These are phyloP conservation scores for Arabidopsis suecica DNA, from an alignment of 345 rosid species.

Conservation along the genomic window DNA sequence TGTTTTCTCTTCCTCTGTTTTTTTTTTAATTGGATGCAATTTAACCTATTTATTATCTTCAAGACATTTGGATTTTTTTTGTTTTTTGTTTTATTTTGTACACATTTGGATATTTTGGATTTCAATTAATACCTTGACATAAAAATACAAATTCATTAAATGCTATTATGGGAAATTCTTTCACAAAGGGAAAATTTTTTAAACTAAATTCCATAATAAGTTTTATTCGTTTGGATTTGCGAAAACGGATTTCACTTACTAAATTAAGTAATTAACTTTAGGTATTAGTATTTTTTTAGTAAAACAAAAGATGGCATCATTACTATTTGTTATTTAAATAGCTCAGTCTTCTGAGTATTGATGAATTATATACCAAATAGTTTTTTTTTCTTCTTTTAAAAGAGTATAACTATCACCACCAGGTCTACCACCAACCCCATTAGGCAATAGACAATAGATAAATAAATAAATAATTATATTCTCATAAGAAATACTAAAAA, in stretches of 20 bases:
- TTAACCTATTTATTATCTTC: not conserved
- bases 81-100: too few relatives aligned
- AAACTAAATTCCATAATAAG: not conserved
- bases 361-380: not conserved
- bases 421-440: conserved; percentile 19
- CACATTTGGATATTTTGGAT: not conserved
- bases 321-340: not conserved
- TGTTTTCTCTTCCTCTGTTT: not conserved
- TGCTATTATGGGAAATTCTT: not conserved
- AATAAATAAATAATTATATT: not conserved
- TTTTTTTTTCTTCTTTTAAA: not conserved
- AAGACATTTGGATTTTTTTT: not conserved
- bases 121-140: conserved; percentile 19
- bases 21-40: not conserved
- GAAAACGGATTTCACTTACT: not conserved
- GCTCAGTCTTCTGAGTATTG: not conserved
- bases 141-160: not conserved
- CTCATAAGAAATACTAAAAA: not conserved
- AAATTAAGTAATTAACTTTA: too few relatives aligned
- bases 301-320: not conserved
- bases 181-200: not conserved
- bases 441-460: conserved; percentile 4
- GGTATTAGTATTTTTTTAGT: too few relatives aligned
- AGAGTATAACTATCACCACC: not conserved
- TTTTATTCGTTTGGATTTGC: conserved; percentile 9